Base-by-base conservation (phyloP, 2,329 filamentous ascomycete species). In the Alternaria gaisen region DNA sequence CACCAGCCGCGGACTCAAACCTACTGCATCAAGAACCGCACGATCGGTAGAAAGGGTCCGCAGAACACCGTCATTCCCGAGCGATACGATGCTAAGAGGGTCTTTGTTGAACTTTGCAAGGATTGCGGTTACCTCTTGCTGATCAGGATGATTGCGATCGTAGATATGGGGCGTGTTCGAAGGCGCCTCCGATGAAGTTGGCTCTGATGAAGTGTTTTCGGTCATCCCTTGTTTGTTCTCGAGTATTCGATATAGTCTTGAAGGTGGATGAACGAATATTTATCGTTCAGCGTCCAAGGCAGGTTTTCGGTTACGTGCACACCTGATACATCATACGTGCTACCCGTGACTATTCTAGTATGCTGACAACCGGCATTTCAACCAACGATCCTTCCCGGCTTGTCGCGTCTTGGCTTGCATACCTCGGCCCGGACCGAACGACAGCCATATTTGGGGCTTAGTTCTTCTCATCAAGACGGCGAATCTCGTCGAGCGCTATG, bases 391-490 rank as follows among this genome's bases (percentile, higher is more conserved):
- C 32, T 36, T 36, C 12, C 14, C 14, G 12, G 3, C 32, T 16
- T 36, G 32, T 36, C 32, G n/a, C 5, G 14, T 36, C 32, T n/a
- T 36, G 32, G 12, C 12, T 12, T 36, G 32, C 32, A 36, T 16
- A 8, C 12, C 28, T 30, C 10, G 11, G 11, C 9, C 28, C 11
- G 28, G 28, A 30, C 28, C 28, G 28, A 30, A 30, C 4, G 11
- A 30, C 10, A 12, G 5, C 11, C 3, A 30, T 0, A 1, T 30
- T 11, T 1, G 0, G 0, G 0, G 28, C 28, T 5, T 30, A 30
- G 28, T 11, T 0, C 0, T 30, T 11, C 28, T 11, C 0, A 30
- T 0, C 11, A 1, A 11, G 0, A 2, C 0, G 28, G 28, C 28
- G 28, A 2, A 12, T 11, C 28, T 30, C 28, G 0, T 12, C 28